phyloP scores from a whole-genome alignment of 345 rosid species.

The Sisymbrium altissimum region DNA sequence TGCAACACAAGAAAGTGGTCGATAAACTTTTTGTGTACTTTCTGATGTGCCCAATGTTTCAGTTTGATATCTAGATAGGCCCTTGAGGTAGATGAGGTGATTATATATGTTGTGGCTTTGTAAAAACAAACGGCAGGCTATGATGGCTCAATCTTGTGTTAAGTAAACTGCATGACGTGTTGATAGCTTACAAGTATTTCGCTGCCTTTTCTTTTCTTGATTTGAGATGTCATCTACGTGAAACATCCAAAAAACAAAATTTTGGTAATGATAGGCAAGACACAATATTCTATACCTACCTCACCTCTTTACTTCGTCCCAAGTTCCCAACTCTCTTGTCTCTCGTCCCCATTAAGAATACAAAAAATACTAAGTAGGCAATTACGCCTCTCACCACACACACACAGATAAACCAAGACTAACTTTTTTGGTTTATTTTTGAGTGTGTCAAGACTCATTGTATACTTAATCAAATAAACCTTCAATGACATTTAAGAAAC shows the following conservation, averaged over 20 bases:
- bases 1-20: conserved; percentile 10
- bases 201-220: no score
- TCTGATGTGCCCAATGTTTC: not conserved
- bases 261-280: no score
- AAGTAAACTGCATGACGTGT: not conserved
- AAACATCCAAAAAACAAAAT: not conserved
- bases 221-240: not conserved
- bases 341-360: no score
- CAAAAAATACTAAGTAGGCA: no score
- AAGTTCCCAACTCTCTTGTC: no score
- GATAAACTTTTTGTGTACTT: not conserved
- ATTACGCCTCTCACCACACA: no score
- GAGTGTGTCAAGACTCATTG: conserved; percentile 4
- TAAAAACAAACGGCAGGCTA: not conserved
- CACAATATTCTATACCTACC: no score
- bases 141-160: not conserved
- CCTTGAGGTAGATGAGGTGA: not conserved
- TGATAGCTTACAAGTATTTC: not conserved
- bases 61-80: not conserved
- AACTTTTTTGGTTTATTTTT: not conserved
- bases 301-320: no score
- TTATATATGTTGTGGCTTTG: not conserved
- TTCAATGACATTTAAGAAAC: not conserved
- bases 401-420: not conserved
- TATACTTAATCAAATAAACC: not conserved